Base-by-base conservation (phyloP, 306 rosid species). In the Macrotyloma uniflorum region DNA sequence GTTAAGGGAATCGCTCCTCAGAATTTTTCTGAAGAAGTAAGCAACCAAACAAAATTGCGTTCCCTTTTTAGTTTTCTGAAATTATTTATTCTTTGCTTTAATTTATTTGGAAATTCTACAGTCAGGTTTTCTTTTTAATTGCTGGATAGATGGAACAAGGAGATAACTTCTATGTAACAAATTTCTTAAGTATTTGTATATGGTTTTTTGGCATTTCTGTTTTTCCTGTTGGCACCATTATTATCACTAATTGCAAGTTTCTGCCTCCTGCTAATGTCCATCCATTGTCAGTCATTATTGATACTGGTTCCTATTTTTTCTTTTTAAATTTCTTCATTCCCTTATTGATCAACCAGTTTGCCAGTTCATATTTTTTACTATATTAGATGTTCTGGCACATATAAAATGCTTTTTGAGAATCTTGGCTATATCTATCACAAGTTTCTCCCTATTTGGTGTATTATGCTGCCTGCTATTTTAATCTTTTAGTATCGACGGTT, bases 1-100 rank as follows among this genome's bases (percentile, higher is more conserved):
- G 85, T 96, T 78, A 90, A 79, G 82, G 89, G 85, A 77, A 91
- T 93, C 51, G 89, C 98, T 79, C 99, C 98, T 1, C 99, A 96
- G 77, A 91, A 82, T 85, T 87, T 83, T 70, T 91, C 93, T 5
- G 99, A 96, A 76, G 98, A 96, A 86, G 97, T 91, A 86, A 89
- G 86, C 65, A 80, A 54, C 78, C 62, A 57, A 63, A 54, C 63
- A 14, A 57, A 58, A 19, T 64, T 54, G 79, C 22, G 4, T 30
- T 28, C 24, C 26, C 24, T 36, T 33, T 32, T 67, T 12, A 11
- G 16, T 40, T 40, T 67, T 67, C 67, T 26, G 20, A 28, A 50
- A 51, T 26, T 53, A 16, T 26, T 40, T 53, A 12, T 50, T 20
- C 9, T 49, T 51, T 79, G 35, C 30, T 58, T 66, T 69, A 35